Conservation (phyloP, 352 stramenopile genomes). For the Blastocystis sp. region DNA sequence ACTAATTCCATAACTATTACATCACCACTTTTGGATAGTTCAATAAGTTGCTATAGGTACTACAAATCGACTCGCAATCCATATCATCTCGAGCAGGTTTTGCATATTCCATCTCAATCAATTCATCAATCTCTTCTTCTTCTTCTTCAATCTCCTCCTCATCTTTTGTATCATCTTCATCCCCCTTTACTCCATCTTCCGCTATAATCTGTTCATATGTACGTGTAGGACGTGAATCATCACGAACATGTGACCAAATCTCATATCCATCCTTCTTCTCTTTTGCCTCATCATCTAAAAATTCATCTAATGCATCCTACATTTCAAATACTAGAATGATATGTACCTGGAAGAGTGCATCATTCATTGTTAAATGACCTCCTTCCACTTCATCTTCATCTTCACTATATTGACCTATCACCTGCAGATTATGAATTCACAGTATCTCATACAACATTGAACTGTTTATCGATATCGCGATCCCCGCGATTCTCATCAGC, state of each 20-base stretch:
- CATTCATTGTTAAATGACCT: not conserved
- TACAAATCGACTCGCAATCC: slow-evolving; percentile 63
- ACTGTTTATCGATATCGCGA: slow-evolving; percentile 37
- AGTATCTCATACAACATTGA: not conserved
- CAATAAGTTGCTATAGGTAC: slow-evolving; percentile 64
- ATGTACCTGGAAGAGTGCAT: slow-evolving; percentile 37
- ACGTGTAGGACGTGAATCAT: not conserved
- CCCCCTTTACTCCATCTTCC: not conserved
- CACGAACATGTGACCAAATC: not conserved
- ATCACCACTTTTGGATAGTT: slow-evolving; percentile 57
- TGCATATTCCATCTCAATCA: slow-evolving; percentile 28
- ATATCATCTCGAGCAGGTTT: slow-evolving; percentile 14
- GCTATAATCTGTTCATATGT: not conserved
- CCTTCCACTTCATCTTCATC: slow-evolving; percentile 15
- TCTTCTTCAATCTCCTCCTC: not conserved
- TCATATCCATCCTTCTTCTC: not conserved
- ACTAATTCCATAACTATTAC: not conserved
- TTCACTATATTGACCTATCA: slow-evolving; percentile 41
- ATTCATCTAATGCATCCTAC: slow-evolving; percentile 55
- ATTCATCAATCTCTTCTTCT: slow-evolving; percentile 27
- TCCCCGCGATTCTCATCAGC: not conserved
- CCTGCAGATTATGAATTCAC: not conserved
- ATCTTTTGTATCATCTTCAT: not conserved
- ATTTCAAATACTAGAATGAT: not conserved
- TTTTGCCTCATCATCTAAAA: slow-evolving; percentile 1